Evolutionary conservation across 1,284 basidiomycete species (phyloP), one percentile per base, ranked within the genome.

Genomic region (Cryptococcus sp.): DNA sequence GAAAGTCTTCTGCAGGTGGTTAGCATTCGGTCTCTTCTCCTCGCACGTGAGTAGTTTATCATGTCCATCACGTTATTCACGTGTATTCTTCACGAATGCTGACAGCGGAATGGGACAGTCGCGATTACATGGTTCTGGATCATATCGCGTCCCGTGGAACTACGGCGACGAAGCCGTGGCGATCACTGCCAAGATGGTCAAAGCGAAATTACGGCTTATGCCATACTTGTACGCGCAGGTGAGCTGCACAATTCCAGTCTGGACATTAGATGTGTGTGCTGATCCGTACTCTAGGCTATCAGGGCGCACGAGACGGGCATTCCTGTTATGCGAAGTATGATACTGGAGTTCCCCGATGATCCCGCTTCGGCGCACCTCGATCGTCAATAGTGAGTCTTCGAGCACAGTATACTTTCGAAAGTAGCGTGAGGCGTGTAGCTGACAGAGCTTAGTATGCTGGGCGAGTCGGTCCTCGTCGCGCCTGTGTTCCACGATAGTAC

Each of bases 121-220:
- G 17, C 83, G 88, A 42, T 75, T 89, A 46, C 88, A 90, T 65
- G 88, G 87, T 3, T 87, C 86, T 13, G 81, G 81, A 39, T 88
- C 87, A 19, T 89, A 88, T 69, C 84, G 88, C 4, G 87, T 89
- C 0, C 88, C 88, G 0, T 90, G 87, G 88, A 81, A 85, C 54
- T 88, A 87, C 68, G 87, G 87, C 22, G 87, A 88, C 73, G 85
- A 85, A 31, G 86, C 87, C 3, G 86, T 86, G 3, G 81, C 80
- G 59, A 83, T 83, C 66, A 86, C 88, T 81, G 81, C 86, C 16
- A 85, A 83, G 69, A 84, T 87, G 73, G 76, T 88, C 42, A 82
- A 86, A 59, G 80, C 82, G n/a, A 89, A 88, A 72, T 84, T 88
- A 72, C 78, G 86, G 53, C 78, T 89, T 53, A 89, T 88, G 87